Evolutionary conservation across 2,329 filamentous ascomycete genomes (phyloP).

Genomic region (Emydomyces testavorans): DNA sequence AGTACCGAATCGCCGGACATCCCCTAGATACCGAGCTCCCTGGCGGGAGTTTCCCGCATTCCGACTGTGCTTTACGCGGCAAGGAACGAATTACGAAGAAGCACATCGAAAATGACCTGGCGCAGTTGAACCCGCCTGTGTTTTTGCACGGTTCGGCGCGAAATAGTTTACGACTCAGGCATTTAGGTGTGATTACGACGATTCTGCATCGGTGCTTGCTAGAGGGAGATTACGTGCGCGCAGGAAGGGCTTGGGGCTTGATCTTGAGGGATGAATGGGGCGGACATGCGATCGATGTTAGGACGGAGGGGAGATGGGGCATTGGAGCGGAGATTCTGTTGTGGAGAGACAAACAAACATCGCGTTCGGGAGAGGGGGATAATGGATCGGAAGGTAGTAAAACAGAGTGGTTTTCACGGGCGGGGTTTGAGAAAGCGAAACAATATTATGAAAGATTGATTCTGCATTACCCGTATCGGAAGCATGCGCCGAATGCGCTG

Average conservation of each 20-base stretch:
- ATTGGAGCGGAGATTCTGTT: conserved; percentile 77
- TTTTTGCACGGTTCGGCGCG: conserved; percentile 26
- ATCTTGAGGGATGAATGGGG: conserved; percentile 52
- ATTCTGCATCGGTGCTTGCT: conserved; percentile 63
- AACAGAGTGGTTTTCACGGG: conserved; percentile 31
- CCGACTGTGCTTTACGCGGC: conserved; percentile 2
- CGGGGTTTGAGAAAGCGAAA: conserved; percentile 47
- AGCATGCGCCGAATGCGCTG: conserved; percentile 46
- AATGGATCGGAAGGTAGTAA: conserved; percentile 13
- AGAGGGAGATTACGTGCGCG: conserved; percentile 57
- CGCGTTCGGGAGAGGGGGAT: background rate
- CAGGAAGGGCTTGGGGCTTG: conserved; percentile 62
- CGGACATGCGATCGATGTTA: conserved; percentile 53
- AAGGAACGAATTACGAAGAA: background rate
- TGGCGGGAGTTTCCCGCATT: conserved; percentile 33
- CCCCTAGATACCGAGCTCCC: conserved; percentile 31
- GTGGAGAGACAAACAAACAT: conserved; percentile 33
- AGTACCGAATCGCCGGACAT: conserved; percentile 35
- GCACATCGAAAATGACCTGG: conserved; percentile 21
- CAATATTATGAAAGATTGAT: conserved; percentile 70
- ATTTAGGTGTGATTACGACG: conserved; percentile 56
- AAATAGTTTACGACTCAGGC: conserved; percentile 35
- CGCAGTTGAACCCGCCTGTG: conserved; percentile 26
- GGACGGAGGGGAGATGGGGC: conserved; percentile 62
- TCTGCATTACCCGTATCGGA: conserved; percentile 61